These are phyloP conservation scores for Pseudogymnoascus sp. DNA, from an alignment of 2,329 filamentous ascomycete species.

Conservation along the genomic window DNA sequence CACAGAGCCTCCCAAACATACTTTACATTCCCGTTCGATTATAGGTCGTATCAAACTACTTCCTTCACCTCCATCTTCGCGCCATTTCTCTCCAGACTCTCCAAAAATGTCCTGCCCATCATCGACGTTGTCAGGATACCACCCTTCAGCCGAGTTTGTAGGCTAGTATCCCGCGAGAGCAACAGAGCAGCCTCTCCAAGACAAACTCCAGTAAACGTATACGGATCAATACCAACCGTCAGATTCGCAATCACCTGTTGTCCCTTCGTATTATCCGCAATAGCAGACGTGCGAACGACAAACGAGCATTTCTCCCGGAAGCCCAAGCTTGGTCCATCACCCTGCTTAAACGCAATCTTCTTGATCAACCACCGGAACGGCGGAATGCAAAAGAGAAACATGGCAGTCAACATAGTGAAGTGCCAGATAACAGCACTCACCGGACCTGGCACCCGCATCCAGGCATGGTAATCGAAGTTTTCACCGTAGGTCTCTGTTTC, in stretches of 20 bases:
- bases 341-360: conserved; percentile 45
- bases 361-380: conserved; percentile 39
- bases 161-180: not conserved
- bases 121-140: not conserved
- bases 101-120: not conserved
- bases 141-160: not conserved
- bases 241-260: not conserved
- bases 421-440: conserved; percentile 46
- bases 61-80: not conserved
- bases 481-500: conserved; percentile 48
- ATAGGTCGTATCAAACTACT: not conserved
- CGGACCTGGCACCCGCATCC: conserved; percentile 45
- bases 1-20: not conserved
- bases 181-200: not conserved
- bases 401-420: conserved; percentile 40
- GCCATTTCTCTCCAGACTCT: not conserved
- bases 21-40: not conserved
- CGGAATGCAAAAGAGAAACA: conserved; percentile 34
- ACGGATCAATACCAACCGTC: not conserved
- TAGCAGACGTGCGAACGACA: not conserved
- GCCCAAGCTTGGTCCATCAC: conserved; percentile 40
- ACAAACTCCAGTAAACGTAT: not conserved
- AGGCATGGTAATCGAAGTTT: conserved; percentile 54
- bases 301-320: not conserved
- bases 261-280: not conserved